These are phyloP conservation scores for Oryza officinalis DNA, from an alignment of 176 grass and related monocot genomes.

Conservation along the genomic window DNA sequence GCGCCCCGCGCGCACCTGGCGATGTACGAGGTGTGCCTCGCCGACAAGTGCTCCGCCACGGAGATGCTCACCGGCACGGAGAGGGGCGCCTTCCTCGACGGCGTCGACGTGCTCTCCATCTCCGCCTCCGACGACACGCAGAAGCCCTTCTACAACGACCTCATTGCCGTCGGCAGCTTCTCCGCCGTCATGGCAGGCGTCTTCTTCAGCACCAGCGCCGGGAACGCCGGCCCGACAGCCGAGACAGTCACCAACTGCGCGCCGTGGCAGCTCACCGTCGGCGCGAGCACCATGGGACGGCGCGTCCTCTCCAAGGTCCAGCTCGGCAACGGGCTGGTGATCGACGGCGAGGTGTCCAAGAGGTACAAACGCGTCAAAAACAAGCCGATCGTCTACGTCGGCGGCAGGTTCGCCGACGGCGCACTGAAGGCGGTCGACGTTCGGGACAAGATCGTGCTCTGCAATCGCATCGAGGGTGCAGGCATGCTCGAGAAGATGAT, in stretches of 20 bases:
- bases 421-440: constrained; percentile 36
- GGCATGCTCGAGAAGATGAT: constrained; percentile 27
- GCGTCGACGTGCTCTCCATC: constrained; percentile 71
- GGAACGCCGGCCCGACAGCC: constrained; percentile 23
- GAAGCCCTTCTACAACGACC: constrained; percentile 56
- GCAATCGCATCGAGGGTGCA: constrained; percentile 23
- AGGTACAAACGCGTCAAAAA: not conserved
- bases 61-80: constrained; percentile 55
- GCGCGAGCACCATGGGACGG: constrained; percentile 54
- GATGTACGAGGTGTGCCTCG: constrained; percentile 48
- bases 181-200: constrained; percentile 38
- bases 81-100: constrained; percentile 51
- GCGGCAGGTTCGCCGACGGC: constrained; percentile 31
- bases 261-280: constrained; percentile 57
- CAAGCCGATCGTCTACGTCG: constrained; percentile 40
- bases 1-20: constrained; percentile 67
- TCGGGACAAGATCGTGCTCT: constrained; percentile 57
- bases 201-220: constrained; percentile 45
- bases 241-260: constrained; percentile 46
- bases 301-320: constrained; percentile 36
- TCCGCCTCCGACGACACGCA: constrained; percentile 36
- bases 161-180: constrained; percentile 43
- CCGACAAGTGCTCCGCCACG: constrained; percentile 28
- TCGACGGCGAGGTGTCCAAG: constrained; percentile 46
- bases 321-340: constrained; percentile 49